phyloP scores from a whole-genome alignment of 768 basidiomycete species.

The Russula compacta region DNA sequence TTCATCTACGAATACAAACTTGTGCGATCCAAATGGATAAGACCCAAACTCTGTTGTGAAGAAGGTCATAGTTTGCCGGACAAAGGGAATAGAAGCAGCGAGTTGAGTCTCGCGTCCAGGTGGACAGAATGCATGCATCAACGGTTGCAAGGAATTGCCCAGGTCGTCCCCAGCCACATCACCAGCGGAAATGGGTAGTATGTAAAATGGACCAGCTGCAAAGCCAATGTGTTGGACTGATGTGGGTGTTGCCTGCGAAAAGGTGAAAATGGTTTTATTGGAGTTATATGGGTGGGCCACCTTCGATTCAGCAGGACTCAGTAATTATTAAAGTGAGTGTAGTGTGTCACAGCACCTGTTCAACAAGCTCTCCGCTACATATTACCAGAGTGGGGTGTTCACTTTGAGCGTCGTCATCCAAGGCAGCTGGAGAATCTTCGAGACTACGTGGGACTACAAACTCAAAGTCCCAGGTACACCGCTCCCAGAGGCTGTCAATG shows the following conservation, averaged over 20 bases:
- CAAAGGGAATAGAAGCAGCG: conserved; percentile 56
- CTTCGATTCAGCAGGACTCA: conserved; percentile 31
- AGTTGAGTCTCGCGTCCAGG: conserved; percentile 78
- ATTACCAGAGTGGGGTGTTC: conserved; percentile 77
- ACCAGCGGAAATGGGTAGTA: conserved; percentile 60
- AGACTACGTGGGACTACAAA: conserved; percentile 84
- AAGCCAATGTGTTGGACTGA: conserved; percentile 97
- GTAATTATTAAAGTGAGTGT: conserved; percentile 1
- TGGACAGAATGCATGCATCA: conserved; percentile 87
- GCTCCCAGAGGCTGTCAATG: conserved; percentile 88
- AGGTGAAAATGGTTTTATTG: conserved; percentile 90
- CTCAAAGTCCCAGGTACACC: conserved; percentile 98
- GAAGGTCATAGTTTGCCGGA: conserved; percentile 87
- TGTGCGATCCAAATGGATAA: conserved; percentile 93
- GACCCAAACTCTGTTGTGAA: conserved; percentile 88
- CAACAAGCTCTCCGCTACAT: conserved; percentile 90
- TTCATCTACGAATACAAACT: conserved; percentile 89
- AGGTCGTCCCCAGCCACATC: conserved; percentile 50
- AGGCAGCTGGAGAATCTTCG: conserved; percentile 47
- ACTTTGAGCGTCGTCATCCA: conserved; percentile 42
- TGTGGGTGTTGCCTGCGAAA: conserved; percentile 75
- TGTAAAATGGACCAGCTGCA: conserved; percentile 90
- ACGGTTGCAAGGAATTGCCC: conserved; percentile 51
- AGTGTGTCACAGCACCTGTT: conserved; percentile 53
- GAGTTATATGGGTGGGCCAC: conserved; percentile 90